Evolutionary conservation across 1,284 basidiomycete species (phyloP).

Genomic region (Trichosporon sp.): DNA sequence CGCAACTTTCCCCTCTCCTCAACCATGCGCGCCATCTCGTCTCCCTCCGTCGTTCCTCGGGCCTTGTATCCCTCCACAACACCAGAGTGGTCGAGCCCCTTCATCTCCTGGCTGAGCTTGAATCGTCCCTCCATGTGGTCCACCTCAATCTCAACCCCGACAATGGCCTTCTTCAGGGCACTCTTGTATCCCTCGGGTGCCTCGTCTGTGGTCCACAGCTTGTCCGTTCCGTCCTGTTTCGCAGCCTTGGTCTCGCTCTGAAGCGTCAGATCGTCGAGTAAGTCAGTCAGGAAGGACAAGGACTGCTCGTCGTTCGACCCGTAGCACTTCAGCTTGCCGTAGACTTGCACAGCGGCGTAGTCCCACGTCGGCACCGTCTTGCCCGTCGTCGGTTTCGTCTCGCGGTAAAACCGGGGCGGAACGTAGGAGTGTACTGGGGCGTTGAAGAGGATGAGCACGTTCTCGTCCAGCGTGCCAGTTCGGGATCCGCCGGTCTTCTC

Average conservation of each 20-base stretch:
- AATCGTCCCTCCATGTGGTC: slow-evolving; percentile 54
- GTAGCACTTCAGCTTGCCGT: slow-evolving; percentile 47
- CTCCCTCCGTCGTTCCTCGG: slow-evolving; percentile 41
- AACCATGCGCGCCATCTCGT: slow-evolving; percentile 47
- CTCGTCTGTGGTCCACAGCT: slow-evolving; percentile 54
- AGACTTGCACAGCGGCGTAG: slow-evolving; percentile 56
- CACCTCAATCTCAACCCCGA: slow-evolving; percentile 57
- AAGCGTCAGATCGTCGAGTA: slow-evolving; percentile 46
- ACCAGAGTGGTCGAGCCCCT: slow-evolving; percentile 52
- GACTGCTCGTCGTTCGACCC: slow-evolving; percentile 33
- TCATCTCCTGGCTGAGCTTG: slow-evolving; percentile 57
- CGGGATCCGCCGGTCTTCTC: background rate
- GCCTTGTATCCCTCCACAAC: slow-evolving; percentile 53
- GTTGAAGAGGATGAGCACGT: slow-evolving; percentile 55
- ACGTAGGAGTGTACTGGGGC: slow-evolving; percentile 52
- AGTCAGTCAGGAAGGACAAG: slow-evolving; percentile 41
- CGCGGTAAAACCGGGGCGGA: slow-evolving; percentile 52
- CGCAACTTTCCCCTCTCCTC: slow-evolving; percentile 38
- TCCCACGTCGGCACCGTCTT: slow-evolving; percentile 58
- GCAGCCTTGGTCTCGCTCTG: slow-evolving; percentile 36
- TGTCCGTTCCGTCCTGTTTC: slow-evolving; percentile 17
- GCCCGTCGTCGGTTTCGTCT: slow-evolving; percentile 52
- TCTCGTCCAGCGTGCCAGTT: slow-evolving; percentile 35
- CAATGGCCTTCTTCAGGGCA: slow-evolving; percentile 55
- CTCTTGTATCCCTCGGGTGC: slow-evolving; percentile 55